A percentile compares a stretch with the other conserved stretches of the same genome.
These are phyloP conservation scores for Quercus aquifolioides DNA, from an alignment of 306 rosid genomes.

Conservation along the genomic window DNA sequence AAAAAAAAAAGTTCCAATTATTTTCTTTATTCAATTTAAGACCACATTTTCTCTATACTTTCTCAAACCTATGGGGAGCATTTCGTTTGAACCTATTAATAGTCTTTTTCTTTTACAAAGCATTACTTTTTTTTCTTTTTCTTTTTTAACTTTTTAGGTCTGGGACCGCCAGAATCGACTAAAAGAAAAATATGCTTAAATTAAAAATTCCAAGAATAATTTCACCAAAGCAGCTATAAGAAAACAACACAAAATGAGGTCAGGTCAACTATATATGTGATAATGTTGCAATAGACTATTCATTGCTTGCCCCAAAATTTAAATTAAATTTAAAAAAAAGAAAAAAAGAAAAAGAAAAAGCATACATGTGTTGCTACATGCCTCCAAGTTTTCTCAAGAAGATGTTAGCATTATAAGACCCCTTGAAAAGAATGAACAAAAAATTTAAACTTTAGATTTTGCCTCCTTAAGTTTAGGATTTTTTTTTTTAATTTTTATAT, in stretches of 20 bases:
- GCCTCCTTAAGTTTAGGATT: not conserved
- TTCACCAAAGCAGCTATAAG: not conserved
- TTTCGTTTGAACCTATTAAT: not conserved
- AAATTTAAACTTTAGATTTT: not conserved
- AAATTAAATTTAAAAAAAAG: no score
- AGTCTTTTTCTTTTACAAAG: no score
- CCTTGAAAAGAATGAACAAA: not conserved
- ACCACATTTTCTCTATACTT: not conserved
- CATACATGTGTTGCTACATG: constrained; percentile 22
- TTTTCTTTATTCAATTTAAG: not conserved
- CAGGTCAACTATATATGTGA: not conserved
- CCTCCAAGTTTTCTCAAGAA: no score
- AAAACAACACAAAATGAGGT: constrained; percentile 13
- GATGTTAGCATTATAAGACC: not conserved
- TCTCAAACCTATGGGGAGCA: not conserved
- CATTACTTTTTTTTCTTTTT: no score
- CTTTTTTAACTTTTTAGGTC: not conserved
- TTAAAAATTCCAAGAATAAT: not conserved
- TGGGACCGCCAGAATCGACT: not conserved
- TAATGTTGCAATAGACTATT: constrained; percentile 1
- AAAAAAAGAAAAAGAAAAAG: not conserved
- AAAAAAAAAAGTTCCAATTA: not conserved
- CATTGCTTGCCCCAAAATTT: not conserved
- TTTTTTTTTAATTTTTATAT: not conserved
- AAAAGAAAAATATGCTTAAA: no score